Evolutionary conservation across 768 basidiomycete genomes (phyloP).

Genomic region (Hericium alpestre): DNA sequence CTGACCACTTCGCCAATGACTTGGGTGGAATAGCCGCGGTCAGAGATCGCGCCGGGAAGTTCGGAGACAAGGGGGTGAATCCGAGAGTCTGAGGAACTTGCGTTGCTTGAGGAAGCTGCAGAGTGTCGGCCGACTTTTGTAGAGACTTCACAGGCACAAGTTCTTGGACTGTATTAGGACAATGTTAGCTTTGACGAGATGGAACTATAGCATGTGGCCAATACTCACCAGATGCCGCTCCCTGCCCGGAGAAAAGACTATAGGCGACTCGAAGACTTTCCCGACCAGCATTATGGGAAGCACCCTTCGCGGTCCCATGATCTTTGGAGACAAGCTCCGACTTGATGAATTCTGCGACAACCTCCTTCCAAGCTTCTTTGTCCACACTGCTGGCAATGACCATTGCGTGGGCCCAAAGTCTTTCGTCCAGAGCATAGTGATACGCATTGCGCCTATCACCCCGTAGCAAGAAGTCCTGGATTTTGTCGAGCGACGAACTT

Average conservation of each 20-base stretch:
- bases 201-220: neutral
- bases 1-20: conserved; percentile 70
- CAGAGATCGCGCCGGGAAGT: conserved; percentile 37
- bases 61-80: conserved; percentile 53
- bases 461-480: conserved; percentile 67
- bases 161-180: conserved; percentile 1
- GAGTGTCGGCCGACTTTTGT: conserved; percentile 4
- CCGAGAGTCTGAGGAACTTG: neutral
- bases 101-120: conserved; percentile 2
- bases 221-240: conserved; percentile 57
- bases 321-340: conserved; percentile 52
- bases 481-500: conserved; percentile 59
- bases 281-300: conserved; percentile 28
- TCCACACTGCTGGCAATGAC: conserved; percentile 88
- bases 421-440: conserved; percentile 78
- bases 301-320: conserved; percentile 13
- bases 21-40: conserved; percentile 45
- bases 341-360: conserved; percentile 74
- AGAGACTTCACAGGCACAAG: conserved; percentile 8
- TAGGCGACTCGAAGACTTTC: conserved; percentile 76
- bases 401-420: conserved; percentile 93
- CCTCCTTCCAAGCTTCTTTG: conserved; percentile 89
- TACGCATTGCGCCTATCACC: conserved; percentile 85
- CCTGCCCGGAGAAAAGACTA: conserved; percentile 77
- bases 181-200: neutral